These are phyloP conservation scores for Eucalyptus tenuipes DNA, from an alignment of 345 rosid genomes.

Conservation along the genomic window DNA sequence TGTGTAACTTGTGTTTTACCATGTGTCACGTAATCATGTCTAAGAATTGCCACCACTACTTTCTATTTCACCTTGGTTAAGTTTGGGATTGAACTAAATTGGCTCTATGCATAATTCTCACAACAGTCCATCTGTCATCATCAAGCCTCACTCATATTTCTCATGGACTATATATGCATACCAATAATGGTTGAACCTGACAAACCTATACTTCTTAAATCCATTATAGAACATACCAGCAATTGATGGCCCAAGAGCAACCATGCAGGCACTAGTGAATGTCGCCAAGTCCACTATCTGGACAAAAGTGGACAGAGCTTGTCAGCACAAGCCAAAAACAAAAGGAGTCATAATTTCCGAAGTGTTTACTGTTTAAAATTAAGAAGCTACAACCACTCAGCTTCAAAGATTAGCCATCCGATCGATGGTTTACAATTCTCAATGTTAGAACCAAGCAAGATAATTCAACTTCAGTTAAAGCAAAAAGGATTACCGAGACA, in stretches of 20 bases:
- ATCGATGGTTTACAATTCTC: neutral
- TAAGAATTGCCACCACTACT: neutral
- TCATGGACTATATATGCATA: neutral
- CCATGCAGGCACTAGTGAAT: conserved; percentile 70
- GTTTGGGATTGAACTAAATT: neutral
- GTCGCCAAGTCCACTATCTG: conserved; percentile 91
- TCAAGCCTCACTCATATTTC: neutral
- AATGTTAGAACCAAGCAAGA: neutral
- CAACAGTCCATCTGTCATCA: neutral
- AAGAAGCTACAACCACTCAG: neutral
- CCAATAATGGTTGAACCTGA: neutral
- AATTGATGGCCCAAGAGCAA: conserved; percentile 90
- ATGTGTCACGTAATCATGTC: neutral
- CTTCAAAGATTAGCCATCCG: neutral
- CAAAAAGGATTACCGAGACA: neutral
- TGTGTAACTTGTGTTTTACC: neutral
- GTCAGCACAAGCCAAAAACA: neutral
- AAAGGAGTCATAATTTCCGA: neutral
- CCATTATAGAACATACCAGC: conserved; percentile 38
- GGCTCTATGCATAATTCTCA: neutral
- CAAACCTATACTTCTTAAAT: neutral
- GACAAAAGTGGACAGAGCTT: neutral
- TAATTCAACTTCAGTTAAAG: neutral
- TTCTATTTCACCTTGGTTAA: neutral
- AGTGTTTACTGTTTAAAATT: neutral